Base-by-base conservation (phyloP, 169 alveolate species). In the Plasmodium reichenowi region DNA sequence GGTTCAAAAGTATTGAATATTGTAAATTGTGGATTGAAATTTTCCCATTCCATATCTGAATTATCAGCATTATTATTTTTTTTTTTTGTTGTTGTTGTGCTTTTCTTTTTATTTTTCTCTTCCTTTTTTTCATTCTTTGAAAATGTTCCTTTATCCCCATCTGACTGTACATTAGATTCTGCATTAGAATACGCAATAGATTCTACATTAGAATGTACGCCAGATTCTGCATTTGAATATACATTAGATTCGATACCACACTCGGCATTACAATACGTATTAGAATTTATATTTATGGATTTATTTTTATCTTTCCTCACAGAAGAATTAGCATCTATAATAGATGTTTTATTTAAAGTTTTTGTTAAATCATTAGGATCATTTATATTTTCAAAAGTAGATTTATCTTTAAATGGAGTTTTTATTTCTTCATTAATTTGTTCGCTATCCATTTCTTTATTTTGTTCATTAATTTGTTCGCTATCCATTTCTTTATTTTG, bases 21-120 rank as follows among this genome's bases (percentile, higher is more conserved):
- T 50, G 71, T 75, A 1, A 47, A 68, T 24, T 76, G 88, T 3
- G 93, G 89, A 38, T 88, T 74, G 24, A 74, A 75, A 13, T 66
- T 68, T 17, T 67, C 88, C 88, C 92, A 74, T 62, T 80, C 88
- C 45, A 50, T 62, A 74, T 72, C 91, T 2, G 88, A 68, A n/a
- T 87, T 32, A 17, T 68, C 72, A 2, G 50, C 66, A 43, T 62
- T 63, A 26, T 43, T 56, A 52, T 38, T 63, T 56, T 43, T 71
- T 58, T 60, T 68, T 15, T 26, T 29, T 22, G 15, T 80, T 59
- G 24, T 60, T 52, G 45, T 48, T 1, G 67, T 13, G 22, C 13
- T 45, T 38, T 6, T 45, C 38, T 58, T 68, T 70, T 70, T 64
- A 26, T 58, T 60, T n/a, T 62, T 32, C 15, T 50, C 47, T 52